Base-by-base conservation (phyloP, 2,329 filamentous ascomycete species). In the Cladorrhinum sp. region DNA sequence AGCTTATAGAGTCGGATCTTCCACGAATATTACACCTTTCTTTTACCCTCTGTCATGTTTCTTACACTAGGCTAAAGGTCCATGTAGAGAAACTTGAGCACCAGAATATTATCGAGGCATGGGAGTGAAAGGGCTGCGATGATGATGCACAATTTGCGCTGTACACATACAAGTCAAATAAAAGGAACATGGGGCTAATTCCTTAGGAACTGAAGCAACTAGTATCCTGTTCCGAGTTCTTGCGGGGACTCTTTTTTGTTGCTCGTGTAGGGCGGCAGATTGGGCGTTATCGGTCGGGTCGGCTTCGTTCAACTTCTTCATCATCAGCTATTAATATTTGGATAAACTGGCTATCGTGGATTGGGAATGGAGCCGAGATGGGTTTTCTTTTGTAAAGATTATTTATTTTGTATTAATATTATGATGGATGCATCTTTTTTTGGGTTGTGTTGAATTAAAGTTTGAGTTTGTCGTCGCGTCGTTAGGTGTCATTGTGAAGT, bases 171-270 rank as follows among this genome's bases (percentile, higher is more conserved):
- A 59, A 59, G 28, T 51, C 46, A 51, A 33, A 46, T 39, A 50
- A 60, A 49, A 48, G 60, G 64, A 53, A 66, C 61, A 65, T 59
- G 63, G 64, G 66, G 66, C 69, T 71, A 71, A 71, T 71, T 70
- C 57, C 62, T 69, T 68, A 70, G 69, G 67, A 71, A 70, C 63
- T 70, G 65, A 70, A 69, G 69, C 58, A 69, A 69, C 66, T 70
- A 69, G 58, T 46, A 12, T 61, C 50, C 50, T 53, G 39, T 55
- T 42, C 18, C 23, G 26, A 60, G 61, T 46, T 26, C 55, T 20
- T 18, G 20, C 24, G 52, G 33, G 55, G 55, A 16, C 5, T 21
- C 21, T 54, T 51, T 26, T 62, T 28, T 4, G 26, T 28, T 28
- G 1, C 57, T 46, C 46, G 33, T 53, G 42, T 59, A 49, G 52